A percentile compares a stretch with the other conserved stretches of the same genome.
Evolutionary conservation across 805 yeast genomes (phyloP).

Genomic region (Candida mattraensis): DNA sequence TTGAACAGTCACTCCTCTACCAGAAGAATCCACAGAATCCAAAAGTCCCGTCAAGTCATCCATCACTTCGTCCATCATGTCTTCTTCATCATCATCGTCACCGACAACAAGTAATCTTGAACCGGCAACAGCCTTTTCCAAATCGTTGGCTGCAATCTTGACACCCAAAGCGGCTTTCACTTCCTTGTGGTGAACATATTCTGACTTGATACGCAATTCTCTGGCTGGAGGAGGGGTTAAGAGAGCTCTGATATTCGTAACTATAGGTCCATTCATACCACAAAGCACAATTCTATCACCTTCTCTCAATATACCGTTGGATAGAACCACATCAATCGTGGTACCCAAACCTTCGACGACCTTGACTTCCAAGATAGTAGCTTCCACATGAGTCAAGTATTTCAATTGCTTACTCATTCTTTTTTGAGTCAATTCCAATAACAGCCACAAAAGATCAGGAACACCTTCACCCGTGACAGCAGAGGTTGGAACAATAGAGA

Average conservation of each 20-base stretch:
- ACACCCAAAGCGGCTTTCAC: conserved; percentile 99
- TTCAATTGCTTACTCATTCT: conserved; percentile 98
- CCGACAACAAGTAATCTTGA: conserved; percentile 93
- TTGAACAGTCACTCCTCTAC: conserved; percentile 97
- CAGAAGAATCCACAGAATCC: conserved; percentile 92
- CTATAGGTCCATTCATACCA: conserved; percentile 98
- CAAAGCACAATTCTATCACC: conserved; percentile 95
- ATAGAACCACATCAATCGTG: conserved; percentile 94
- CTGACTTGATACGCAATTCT: conserved; percentile 95
- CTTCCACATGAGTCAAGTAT: conserved; percentile 92
- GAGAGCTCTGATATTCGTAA: conserved; percentile 91
- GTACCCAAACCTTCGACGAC: conserved; percentile 98
- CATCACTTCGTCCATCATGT: conserved; percentile 96
- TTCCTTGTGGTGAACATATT: conserved; percentile 93
- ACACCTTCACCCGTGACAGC: conserved; percentile 99
- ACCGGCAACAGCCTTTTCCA: conserved; percentile 99
- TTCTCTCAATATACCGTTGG: conserved; percentile 93
- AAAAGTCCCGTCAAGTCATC: conserved; percentile 93
- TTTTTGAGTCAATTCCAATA: conserved; percentile 94
- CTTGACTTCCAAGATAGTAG: conserved; percentile 95
- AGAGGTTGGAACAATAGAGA: conserved; percentile 96
- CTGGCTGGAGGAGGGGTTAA: conserved; percentile 97
- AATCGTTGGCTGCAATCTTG: conserved; percentile 95
- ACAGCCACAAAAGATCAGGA: conserved; percentile 94
- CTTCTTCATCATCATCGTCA: conserved; percentile 97